Evolutionary conservation across 805 yeast species (phyloP), one percentile per base, ranked within the genome.

Genomic region (Blastobotrys chiropterorum): DNA sequence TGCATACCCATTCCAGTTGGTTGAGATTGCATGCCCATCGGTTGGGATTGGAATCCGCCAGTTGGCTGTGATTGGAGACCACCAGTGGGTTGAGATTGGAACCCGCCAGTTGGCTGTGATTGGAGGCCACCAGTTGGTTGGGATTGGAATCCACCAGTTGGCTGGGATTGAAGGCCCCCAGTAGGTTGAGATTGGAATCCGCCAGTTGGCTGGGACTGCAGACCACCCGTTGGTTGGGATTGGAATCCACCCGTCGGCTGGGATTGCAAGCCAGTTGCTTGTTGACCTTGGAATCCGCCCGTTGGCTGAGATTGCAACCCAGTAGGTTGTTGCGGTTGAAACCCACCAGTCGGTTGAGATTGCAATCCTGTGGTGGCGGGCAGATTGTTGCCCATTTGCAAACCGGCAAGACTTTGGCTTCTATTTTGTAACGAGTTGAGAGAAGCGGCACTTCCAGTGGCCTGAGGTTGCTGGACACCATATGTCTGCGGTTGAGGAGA

Each of bases 1-100:
- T 64, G 69, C 2, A 55, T 40, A 49, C 57, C 59, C 44, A 67
- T 43, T 1, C 80, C 80, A 5, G 79, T 74, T 51, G 72, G 63
- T 57, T 75, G 80, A 7, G 72, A 59, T 16, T 62, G 60, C 15
- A 46, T 41, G 31, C 57, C 44, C 58, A 67, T 45, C 2, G 58
- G 57, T 42, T 59, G 60, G 51, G 61, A 58, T 47, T 51, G 50
- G 50, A 54, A 39, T 20, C 52, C 22, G 50, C 46, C 44, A 15
- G 59, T 13, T 8, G 46, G 21, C 52, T 60, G 66, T 34, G 51
- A 38, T 49, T 59, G 64, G 50, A 62, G 42, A n/a, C n/a, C n/a
- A 13, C 49, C 49, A 11, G 49, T 46, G 3, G 47, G 51, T 14
- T 51, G 51, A 5, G 15, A 15, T 17, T 42, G 50, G 39, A 52